Evolutionary conservation across 2,329 filamentous ascomycete species (phyloP).

Genomic region (Pseudogymnoascus sp.): DNA sequence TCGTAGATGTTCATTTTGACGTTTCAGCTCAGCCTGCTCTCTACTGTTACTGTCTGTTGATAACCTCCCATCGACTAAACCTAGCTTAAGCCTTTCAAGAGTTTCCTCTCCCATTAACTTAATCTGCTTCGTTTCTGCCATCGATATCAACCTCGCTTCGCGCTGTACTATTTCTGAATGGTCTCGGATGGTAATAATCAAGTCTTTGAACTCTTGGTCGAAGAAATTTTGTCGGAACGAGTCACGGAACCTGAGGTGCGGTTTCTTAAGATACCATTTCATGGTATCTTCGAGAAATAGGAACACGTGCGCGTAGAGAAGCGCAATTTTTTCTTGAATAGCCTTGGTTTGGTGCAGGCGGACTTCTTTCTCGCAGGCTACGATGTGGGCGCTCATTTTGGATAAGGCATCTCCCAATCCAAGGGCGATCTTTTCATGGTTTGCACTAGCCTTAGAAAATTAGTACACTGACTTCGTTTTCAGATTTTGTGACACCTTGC

Average conservation of each 20-base stretch:
- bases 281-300: slow-evolving; percentile 21
- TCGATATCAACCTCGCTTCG: background rate
- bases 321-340: slow-evolving; percentile 17
- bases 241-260: slow-evolving; percentile 13
- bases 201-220: slow-evolving; percentile 16
- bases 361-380: slow-evolving; percentile 16
- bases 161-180: slow-evolving; percentile 11
- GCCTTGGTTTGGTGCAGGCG: slow-evolving; percentile 16
- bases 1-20: background rate
- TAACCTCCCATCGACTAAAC: background rate
- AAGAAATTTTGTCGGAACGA: slow-evolving; percentile 20
- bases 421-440: slow-evolving; percentile 21
- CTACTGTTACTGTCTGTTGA: background rate
- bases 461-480: background rate
- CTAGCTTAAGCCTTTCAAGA: background rate
- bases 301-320: slow-evolving; percentile 23
- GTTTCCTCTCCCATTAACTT: background rate
- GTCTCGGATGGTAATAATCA: slow-evolving; percentile 17
- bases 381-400: slow-evolving; percentile 20
- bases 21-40: background rate
- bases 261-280: slow-evolving; percentile 21
- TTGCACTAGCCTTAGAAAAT: slow-evolving; percentile 13
- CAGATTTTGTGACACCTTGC: background rate
- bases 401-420: slow-evolving; percentile 17
- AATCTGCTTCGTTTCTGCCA: background rate